phyloP scores from a whole-genome alignment of 805 yeast genomes.

The Danielia reshetovae region DNA sequence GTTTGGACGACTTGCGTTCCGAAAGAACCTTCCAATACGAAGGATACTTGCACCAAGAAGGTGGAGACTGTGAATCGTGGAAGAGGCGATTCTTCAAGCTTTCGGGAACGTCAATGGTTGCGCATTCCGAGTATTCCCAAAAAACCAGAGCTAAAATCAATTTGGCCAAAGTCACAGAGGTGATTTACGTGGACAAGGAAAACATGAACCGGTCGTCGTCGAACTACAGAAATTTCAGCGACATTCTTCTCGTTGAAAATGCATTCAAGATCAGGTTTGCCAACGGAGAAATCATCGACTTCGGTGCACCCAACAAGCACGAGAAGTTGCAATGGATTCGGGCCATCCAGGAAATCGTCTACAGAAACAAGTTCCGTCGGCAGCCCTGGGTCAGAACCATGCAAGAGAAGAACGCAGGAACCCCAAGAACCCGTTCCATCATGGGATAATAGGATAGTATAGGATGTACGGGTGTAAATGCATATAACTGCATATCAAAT shows the following conservation, averaged over 20 bases:
- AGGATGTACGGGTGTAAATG: constrained; percentile 3
- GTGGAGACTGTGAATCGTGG: constrained; percentile 81
- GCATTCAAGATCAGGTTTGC: constrained; percentile 72
- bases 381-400: constrained; percentile 57
- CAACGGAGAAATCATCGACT: constrained; percentile 78
- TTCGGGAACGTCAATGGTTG: constrained; percentile 67
- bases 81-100: constrained; percentile 71
- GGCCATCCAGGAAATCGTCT: constrained; percentile 52
- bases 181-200: constrained; percentile 42
- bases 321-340: constrained; percentile 66
- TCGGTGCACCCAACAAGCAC: constrained; percentile 71
- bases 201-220: constrained; percentile 22
- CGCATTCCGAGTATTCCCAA: constrained; percentile 66
- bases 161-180: constrained; percentile 59
- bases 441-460: not conserved
- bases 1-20: constrained; percentile 26
- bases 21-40: constrained; percentile 36
- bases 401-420: constrained; percentile 21
- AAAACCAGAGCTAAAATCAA: constrained; percentile 76
- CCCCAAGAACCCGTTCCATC: not conserved
- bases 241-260: constrained; percentile 62
- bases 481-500: too few relatives aligned
- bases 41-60: constrained; percentile 82
- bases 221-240: constrained; percentile 62
- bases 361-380: constrained; percentile 53